Evolutionary conservation across 495 filamentous ascomycete species (phyloP), one percentile per base, ranked within the genome.

Genomic region (Cairneyella variabilis): DNA sequence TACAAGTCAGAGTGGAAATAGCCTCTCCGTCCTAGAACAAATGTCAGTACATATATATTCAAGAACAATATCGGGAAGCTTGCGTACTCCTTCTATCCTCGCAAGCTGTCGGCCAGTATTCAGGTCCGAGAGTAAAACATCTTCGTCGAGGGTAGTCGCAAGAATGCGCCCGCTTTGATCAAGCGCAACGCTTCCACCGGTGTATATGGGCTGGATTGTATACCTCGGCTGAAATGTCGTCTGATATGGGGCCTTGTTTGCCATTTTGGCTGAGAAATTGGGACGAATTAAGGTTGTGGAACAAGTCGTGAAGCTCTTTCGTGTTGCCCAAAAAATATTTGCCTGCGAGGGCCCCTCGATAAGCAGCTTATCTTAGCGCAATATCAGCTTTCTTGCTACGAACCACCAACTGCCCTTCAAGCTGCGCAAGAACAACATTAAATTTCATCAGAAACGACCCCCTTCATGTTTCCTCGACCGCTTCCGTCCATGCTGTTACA

Each of bases 121-220:
- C 30, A 97, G 74, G 67, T 96, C 84, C 12, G 93, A 91, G 51
- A 99, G 71, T 30, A 97, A 70, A 18, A 83, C 91, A 78, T 96
- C 88, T 65, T 99, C 93, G 20, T 84, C 88, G 11, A 96, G 68
- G 32, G 88, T 91, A 20, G 90, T 89, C 20, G 89, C 91, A 44
- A 99, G 77, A 48, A 97, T 78, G 57, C 83, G 82, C 34, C 91
- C 92, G 70, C 79, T 83, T 68, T 81, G 75, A 75, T 91, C 88
- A 38, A 97, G 78, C 32, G 89, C 83, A 57, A 92, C 86, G 62
- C 84, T 84, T 43, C 93, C 93, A 51, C 93, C 92, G 25, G 91
- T 95, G 67, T 92, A 96, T 39, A 97, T 90, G 30, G 93, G 95
- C 60, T 90, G 89, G 39, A 99, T 89, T 21, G 86, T 83, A 54